phyloP scores from a whole-genome alignment of 805 yeast genomes.

The Candida golubevii region DNA sequence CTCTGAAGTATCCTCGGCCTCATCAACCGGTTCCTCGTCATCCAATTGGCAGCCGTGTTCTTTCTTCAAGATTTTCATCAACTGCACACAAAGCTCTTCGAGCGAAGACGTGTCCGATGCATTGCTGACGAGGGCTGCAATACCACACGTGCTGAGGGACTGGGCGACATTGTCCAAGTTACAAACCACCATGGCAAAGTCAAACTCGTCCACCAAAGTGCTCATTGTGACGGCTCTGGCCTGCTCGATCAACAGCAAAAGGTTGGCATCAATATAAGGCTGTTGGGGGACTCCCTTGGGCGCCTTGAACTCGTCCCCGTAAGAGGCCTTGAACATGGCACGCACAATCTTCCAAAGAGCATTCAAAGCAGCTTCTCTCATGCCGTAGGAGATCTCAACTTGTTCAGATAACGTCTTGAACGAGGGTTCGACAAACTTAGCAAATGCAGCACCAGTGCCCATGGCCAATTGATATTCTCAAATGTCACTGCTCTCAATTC shows the following conservation, averaged over 20 bases:
- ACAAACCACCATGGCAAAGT: conserved; percentile 73
- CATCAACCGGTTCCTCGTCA: conserved; percentile 59
- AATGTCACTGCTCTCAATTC: conserved; percentile 89
- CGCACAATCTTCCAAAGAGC: conserved; percentile 80
- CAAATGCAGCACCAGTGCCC: conserved; percentile 80
- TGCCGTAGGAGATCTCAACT: conserved; percentile 82
- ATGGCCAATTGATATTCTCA: conserved; percentile 84
- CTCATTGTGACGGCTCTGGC: conserved; percentile 65
- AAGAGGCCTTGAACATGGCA: conserved; percentile 57
- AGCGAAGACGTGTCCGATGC: conserved; percentile 49
- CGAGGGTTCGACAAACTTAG: conserved; percentile 69
- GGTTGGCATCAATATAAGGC: conserved; percentile 55
- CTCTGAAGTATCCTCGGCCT: conserved; percentile 47
- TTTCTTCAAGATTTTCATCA: conserved; percentile 71
- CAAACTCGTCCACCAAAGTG: conserved; percentile 74
- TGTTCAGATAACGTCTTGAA: conserved; percentile 62
- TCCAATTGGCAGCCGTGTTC: conserved; percentile 80
- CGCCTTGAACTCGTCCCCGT: conserved; percentile 44
- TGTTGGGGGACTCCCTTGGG: conserved; percentile 63
- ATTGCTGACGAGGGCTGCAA: conserved; percentile 61
- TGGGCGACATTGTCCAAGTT: conserved; percentile 72
- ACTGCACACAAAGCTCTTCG: conserved; percentile 64
- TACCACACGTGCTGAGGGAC: conserved; percentile 65
- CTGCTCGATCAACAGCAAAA: conserved; percentile 55
- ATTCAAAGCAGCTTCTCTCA: conserved; percentile 80